Percentiles rank a stretch among this genome's conserved stretches.
phyloP scores from a whole-genome alignment of 1,284 basidiomycete species.

The Phellopilus nigrolimitatus region DNA sequence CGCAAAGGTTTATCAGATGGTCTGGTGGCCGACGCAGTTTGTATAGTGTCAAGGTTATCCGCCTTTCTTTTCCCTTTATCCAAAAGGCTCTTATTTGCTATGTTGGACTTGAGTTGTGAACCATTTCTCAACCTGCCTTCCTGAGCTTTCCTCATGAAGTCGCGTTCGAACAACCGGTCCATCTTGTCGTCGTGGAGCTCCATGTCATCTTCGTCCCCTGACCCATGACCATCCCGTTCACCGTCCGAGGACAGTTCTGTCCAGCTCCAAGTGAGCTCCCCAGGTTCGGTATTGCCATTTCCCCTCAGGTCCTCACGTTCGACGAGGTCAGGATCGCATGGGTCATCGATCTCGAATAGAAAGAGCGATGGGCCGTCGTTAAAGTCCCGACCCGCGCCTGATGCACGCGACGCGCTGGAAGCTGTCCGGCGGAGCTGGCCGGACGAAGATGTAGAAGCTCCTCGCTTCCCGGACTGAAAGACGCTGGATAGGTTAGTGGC shows the following conservation, averaged over 20 bases:
- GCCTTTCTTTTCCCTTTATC: not conserved
- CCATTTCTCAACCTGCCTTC: not conserved
- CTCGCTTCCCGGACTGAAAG: no score
- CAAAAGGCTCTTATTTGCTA: not conserved
- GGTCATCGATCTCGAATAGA: conserved; percentile 6
- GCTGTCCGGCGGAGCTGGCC: not conserved
- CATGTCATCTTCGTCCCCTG: conserved; percentile 3
- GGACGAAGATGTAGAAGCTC: not conserved
- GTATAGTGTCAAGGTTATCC: not conserved
- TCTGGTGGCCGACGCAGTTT: not conserved
- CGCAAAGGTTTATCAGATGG: not conserved
- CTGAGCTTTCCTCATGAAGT: conserved; percentile 5
- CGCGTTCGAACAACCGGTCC: conserved; percentile 1
- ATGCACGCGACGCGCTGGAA: not conserved
- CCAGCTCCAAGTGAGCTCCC: not conserved
- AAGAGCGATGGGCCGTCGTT: not conserved
- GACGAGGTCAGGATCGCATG: conserved; percentile 11
- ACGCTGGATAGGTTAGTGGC: no score
- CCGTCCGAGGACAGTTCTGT: conserved; percentile 5
- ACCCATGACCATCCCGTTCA: not conserved
- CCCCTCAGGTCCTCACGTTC: conserved; percentile 7
- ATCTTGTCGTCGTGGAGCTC: conserved; percentile 1
- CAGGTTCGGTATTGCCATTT: not conserved
- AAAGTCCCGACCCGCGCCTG: not conserved
- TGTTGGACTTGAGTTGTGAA: not conserved